These are phyloP conservation scores for Tuber indicum DNA, from an alignment of 495 filamentous ascomycete genomes.

Conservation along the genomic window DNA sequence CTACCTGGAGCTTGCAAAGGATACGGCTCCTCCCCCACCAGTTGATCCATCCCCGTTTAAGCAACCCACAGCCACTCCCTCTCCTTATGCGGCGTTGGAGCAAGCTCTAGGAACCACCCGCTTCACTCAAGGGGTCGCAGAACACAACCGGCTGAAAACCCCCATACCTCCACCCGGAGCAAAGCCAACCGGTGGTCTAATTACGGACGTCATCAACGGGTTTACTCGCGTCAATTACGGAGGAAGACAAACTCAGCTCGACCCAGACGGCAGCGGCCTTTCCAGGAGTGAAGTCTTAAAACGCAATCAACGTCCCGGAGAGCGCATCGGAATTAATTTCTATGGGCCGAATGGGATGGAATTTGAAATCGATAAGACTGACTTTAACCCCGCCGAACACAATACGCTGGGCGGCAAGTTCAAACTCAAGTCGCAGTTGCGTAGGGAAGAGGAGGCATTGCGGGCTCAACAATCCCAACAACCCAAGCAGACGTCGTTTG, in stretches of 20 bases:
- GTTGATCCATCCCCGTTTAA: background rate
- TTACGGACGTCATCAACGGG: background rate
- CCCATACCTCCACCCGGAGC: background rate
- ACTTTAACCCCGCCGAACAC: background rate
- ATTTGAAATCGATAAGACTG: background rate
- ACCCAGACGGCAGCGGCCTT: background rate
- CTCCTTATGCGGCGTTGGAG: background rate
- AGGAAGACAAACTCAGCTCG: background rate
- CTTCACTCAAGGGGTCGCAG: background rate
- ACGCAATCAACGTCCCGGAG: background rate
- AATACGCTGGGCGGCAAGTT: background rate
- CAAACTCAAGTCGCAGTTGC: background rate
- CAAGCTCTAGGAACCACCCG: constrained; percentile 1
- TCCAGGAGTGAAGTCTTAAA: background rate
- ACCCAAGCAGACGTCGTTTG: background rate
- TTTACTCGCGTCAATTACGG: background rate
- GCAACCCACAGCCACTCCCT: background rate
- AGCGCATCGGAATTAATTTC: background rate
- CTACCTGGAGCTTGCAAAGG: background rate
- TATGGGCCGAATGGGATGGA: background rate
- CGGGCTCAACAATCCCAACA: background rate
- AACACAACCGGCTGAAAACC: background rate
- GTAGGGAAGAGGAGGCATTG: background rate
- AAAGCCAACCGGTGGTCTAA: background rate
- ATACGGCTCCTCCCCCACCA: background rate